Evolutionary conservation across 108 stramenopile genomes (phyloP), one percentile per base, ranked within the genome.

Genomic region (Cyclotella sp.): DNA sequence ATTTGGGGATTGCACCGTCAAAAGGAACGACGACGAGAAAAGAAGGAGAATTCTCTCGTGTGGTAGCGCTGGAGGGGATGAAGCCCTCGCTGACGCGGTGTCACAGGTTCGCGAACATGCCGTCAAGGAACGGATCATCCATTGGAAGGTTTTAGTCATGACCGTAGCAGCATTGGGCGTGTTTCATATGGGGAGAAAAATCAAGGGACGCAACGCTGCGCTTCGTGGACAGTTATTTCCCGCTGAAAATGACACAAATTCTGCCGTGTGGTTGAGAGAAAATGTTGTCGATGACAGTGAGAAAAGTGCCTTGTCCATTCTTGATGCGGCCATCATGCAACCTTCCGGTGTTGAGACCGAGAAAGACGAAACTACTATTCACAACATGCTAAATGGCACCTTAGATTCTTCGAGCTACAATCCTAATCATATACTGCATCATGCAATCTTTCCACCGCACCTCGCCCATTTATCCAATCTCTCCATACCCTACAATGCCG

Each of bases 381-480:
- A 58, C 13, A 58, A 13, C 3, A 3, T 21, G 12, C 55, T 5
- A 21, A 58, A 58, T 9, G 24, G 9, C 9, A 21, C 55, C n/a
- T 49, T 3, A 3, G 9, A 58, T 3, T 21, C 55, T 1, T 27
- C 9, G 55, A 58, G 19, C 49, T 8, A 24, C 9, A 1, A 21
- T 13, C 19, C 13, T 21, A 58, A 49, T 58, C 43, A 44, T 39
- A 55, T 26, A 22, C 13, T 70, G 26, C 61, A 44, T 53, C 46
- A 60, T n/a, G 53, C 41, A 40, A 18, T 42, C 18, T 71, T 59
- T 26, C 65, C 72, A 30, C 18, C 47, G 15, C 30, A 79, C 66
- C 61, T 84, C 18, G 19, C 41, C 18, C 28, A 65, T 49, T 61
- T 85, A 7, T 63, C 80, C 15, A 71, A 81, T 54, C 29, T 77